Evolutionary conservation across 495 filamentous ascomycete genomes (phyloP).

Genomic region (Tetracladium marchalianum): DNA sequence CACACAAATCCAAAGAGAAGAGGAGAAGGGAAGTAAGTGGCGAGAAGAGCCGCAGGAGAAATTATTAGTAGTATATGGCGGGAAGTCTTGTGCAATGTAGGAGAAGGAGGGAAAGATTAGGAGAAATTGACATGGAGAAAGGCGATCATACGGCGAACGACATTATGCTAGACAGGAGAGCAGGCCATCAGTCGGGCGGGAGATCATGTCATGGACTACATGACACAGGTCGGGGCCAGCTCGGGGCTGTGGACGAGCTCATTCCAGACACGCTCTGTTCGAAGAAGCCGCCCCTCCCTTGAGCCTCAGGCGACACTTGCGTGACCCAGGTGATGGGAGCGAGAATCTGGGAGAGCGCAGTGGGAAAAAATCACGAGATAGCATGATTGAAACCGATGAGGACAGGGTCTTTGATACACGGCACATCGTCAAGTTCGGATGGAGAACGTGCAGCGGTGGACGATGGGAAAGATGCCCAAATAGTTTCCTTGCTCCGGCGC

Average conservation of each 20-base stretch:
- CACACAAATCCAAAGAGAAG: constrained; percentile 2
- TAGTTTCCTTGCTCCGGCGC: no score
- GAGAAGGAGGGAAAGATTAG: neutral
- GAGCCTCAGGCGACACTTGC: constrained; percentile 1
- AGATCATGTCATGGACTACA: constrained; percentile 1
- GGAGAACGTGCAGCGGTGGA: neutral
- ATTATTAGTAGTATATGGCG: neutral
- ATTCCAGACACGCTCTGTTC: constrained; percentile 6
- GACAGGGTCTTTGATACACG: constrained; percentile 8
- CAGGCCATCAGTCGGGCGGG: constrained; percentile 13
- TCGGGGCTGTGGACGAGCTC: constrained; percentile 3
- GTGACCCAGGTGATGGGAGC: constrained; percentile 1
- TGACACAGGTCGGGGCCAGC: constrained; percentile 5
- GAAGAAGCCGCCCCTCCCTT: constrained; percentile 1
- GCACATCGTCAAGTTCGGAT: neutral
- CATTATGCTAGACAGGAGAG: constrained; percentile 8
- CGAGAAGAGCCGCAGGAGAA: constrained; percentile 3
- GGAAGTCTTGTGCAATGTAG: no score
- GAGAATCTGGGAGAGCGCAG: neutral
- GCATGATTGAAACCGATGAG: constrained; percentile 15
- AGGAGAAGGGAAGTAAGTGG: constrained; percentile 13
- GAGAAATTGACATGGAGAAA: neutral
- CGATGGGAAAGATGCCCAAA: neutral
- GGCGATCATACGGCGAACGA: constrained; percentile 1
- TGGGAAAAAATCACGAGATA: constrained; percentile 5